Evolutionary conservation across 768 basidiomycete genomes (phyloP), one percentile per base, ranked within the genome.

Genomic region (Termitomyces heimii): DNA sequence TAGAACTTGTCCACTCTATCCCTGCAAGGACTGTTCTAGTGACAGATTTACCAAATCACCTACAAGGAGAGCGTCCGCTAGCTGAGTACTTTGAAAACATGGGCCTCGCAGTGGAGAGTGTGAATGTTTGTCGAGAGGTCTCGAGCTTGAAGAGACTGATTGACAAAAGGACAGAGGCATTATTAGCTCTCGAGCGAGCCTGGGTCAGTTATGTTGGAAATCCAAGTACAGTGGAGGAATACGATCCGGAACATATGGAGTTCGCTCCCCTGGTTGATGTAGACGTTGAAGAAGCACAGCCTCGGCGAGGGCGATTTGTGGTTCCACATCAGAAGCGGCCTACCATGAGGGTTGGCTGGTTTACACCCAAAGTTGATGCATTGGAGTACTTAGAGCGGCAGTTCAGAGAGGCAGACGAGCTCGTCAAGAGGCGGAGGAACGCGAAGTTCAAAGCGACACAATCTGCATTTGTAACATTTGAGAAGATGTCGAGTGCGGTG

Each of bases 171-270:
- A 98, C 96, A 5, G 70, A 76, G n/a, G 91, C 92, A 0, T 73
- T 99, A 10, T 69, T 93, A 37, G 79, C 80, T 53, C 72, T 99
- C 43, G 97, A 99, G 69, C 69, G 69, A 3, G 90, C 89, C 7
- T 98, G 96, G 96, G 84, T 86, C 18, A 79, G 82, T 47, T 98
- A 94, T 67, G 89, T 98, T 8, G 96, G 96, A 2, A 98, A 98
- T 67, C 96, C 96, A 0, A 94, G 92, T 60, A 81, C 83, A 0
- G 83, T 94, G 47, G 88, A 88, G 64, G 84, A 85, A 29, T 92
- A 94, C 64, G 86, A 93, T 65, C 86, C 88, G 16, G 85, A 85
- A 64, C 77, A 80, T n/a, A 78, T 75, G 40, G 77, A 71, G 2
- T 65, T 75, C 50, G 66, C 75, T 8, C 73, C 80, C 0, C 67